phyloP scores from a whole-genome alignment of 352 stramenopile genomes.

The Globisporangium spiculum region DNA sequence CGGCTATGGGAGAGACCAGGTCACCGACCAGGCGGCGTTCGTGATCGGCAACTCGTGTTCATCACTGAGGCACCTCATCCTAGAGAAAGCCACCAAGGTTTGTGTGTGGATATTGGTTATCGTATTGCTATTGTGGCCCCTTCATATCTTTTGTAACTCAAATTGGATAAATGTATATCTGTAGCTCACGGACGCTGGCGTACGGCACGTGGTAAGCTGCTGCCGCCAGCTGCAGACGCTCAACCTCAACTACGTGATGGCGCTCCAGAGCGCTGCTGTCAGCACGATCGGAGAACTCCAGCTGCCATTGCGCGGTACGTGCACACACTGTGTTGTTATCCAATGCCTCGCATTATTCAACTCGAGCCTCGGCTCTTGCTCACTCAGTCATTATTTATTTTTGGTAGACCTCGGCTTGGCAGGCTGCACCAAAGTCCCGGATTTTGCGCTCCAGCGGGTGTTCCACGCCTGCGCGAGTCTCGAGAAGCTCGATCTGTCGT shows the following conservation, averaged over 20 bases:
- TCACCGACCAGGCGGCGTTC: conserved; percentile 19
- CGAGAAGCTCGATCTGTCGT: conserved; percentile 74
- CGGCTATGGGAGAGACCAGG: conserved; percentile 10
- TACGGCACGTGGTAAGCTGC: conserved; percentile 47
- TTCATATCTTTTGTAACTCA: too few species aligned
- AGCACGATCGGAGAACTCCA: conserved; percentile 52
- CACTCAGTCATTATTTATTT: not conserved
- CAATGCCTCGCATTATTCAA: not conserved
- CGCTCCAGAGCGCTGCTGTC: conserved; percentile 47
- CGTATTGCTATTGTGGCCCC: too few species aligned
- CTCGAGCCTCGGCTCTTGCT: conserved; percentile 10
- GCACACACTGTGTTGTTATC: not conserved
- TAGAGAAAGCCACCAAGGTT: conserved; percentile 18
- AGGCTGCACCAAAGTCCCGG: conserved; percentile 71
- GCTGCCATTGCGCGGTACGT: conserved; percentile 48
- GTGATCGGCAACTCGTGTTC: conserved; percentile 17
- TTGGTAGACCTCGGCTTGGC: conserved; percentile 56
- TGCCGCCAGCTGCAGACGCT: conserved; percentile 53
- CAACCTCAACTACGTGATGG: conserved; percentile 53
- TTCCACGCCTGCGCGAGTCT: conserved; percentile 71
- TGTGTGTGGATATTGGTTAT: too few species aligned
- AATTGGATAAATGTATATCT: too few species aligned
- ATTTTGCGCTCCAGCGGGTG: conserved; percentile 81
- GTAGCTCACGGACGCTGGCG: conserved; percentile 56
- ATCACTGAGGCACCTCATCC: conserved; percentile 8